Base-by-base conservation (phyloP, 768 basidiomycete genomes). In the Leccinum subgranulosum region DNA sequence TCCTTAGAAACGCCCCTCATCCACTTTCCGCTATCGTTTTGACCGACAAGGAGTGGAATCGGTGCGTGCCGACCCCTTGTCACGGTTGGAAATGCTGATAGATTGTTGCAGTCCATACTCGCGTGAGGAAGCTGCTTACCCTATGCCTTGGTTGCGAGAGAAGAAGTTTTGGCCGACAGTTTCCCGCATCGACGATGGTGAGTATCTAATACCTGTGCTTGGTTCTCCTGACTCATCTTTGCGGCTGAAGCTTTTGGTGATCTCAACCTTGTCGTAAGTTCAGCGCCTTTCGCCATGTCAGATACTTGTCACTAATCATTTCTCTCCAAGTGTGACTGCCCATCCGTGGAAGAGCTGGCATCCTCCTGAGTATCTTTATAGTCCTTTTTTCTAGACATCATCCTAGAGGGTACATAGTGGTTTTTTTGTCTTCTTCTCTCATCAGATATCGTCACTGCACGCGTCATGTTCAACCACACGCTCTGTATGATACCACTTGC, bases 91-190 rank as follows among this genome's bases (percentile, higher is more conserved):
- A 29, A 51, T 59, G 54, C 51, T 69, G 34, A 66, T 47, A 15
- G 8, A 17, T 8, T 2, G 19, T 28, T 4, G 5, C n/a, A 93
- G 92, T 31, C 94, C 95, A 14, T 98, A 98, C 72, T 84, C 92
- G 48, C 89, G 94, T 34, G 84, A 92, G 62, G 81, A 85, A 59
- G 96, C 97, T n/a, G 94, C 84, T 8, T 98, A 92, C 72, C 95
- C 97, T 23, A 71, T 93, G 59, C 81, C 88, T 12, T 90, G 85
- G 79, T 79, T 99, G 29, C 77, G 78, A 51, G 87, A 90, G 73
- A 89, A 83, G 78, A 99, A 99, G 75, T 96, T 98, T 77, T 99
- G 97, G 97, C 96, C 97, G 1, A 82, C 90, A 5, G 90, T 95
- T 45, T 88, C 91, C 5, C 81, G 96, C 49, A 83, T 99, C 52